Evolutionary conservation across 106 monocot genomes (phyloP).

Genomic region (Vanilla planifolia): DNA sequence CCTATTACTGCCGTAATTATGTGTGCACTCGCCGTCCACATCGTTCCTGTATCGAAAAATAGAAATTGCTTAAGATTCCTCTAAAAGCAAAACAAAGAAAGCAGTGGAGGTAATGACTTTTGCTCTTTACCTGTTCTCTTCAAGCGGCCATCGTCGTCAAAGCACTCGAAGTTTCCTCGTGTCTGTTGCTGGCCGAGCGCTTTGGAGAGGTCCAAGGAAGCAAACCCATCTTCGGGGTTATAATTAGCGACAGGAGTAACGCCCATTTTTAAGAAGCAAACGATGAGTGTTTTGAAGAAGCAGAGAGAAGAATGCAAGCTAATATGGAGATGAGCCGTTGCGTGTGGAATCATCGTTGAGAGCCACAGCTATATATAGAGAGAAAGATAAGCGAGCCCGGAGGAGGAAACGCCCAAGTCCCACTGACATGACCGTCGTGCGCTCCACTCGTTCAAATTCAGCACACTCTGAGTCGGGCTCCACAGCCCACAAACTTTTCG

Average conservation of each 20-base stretch:
- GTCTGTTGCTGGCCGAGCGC: conserved; percentile 13
- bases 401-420: too few relatives aligned
- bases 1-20: conserved; percentile 72
- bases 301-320: too few relatives aligned
- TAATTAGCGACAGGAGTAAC: not conserved
- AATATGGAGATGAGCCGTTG: too few relatives aligned
- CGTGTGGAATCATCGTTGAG: too few relatives aligned
- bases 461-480: too few relatives aligned
- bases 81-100: not conserved
- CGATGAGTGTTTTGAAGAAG: too few relatives aligned
- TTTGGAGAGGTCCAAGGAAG: conserved; percentile 19
- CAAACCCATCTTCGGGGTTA: not conserved
- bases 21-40: conserved; percentile 60
- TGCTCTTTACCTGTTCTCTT: conserved; percentile 32
- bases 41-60: conserved; percentile 15
- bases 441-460: too few relatives aligned
- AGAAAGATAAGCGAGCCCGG: too few relatives aligned
- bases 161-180: conserved; percentile 12
- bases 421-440: too few relatives aligned
- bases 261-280: not conserved
- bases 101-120: too few relatives aligned
- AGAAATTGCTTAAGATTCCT: not conserved
- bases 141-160: conserved; percentile 43
- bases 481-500: too few relatives aligned
- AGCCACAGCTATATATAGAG: too few relatives aligned